phyloP scores from a whole-genome alignment of 2,329 filamentous ascomycete genomes.

The Cercospora sojina region DNA sequence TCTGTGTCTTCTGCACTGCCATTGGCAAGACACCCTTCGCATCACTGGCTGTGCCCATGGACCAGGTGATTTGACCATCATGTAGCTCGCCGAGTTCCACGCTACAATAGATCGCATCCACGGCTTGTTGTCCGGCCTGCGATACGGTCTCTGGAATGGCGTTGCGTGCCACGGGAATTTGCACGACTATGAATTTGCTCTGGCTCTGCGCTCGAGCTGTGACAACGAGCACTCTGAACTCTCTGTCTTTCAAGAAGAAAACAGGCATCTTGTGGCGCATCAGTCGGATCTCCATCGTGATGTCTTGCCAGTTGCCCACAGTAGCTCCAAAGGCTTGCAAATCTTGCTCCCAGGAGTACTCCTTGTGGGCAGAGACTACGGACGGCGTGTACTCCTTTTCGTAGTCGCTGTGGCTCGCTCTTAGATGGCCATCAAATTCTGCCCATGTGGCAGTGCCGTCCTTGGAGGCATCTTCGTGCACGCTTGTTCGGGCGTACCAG shows the following conservation, averaged over 20 bases:
- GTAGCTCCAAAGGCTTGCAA: neutral
- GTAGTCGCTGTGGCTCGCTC: slow-evolving; percentile 56
- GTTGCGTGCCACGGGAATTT: slow-evolving; percentile 39
- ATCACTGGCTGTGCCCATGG: slow-evolving; percentile 74
- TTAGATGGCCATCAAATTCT: slow-evolving; percentile 63
- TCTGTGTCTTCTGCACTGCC: slow-evolving; percentile 63
- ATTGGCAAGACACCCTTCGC: slow-evolving; percentile 66
- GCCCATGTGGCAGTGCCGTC: slow-evolving; percentile 60
- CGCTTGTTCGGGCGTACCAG: slow-evolving; percentile 64
- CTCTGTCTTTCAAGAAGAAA: slow-evolving; percentile 58
- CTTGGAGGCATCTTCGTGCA: slow-evolving; percentile 56
- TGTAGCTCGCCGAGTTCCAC: slow-evolving; percentile 51
- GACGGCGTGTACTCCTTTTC: slow-evolving; percentile 61
- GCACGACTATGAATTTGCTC: slow-evolving; percentile 39
- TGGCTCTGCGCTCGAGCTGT: slow-evolving; percentile 41
- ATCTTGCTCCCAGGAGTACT: slow-evolving; percentile 6
- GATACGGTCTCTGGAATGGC: neutral
- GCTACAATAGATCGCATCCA: slow-evolving; percentile 42
- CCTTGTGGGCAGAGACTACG: slow-evolving; percentile 49
- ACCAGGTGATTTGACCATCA: slow-evolving; percentile 60
- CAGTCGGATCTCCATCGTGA: slow-evolving; percentile 55
- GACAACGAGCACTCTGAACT: slow-evolving; percentile 66
- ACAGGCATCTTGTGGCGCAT: slow-evolving; percentile 64
- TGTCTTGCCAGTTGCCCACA: slow-evolving; percentile 32
- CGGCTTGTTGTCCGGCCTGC: slow-evolving; percentile 33